Conservation (phyloP, 129 eudicot genomes). For the Ambrosia trifida region DNA sequence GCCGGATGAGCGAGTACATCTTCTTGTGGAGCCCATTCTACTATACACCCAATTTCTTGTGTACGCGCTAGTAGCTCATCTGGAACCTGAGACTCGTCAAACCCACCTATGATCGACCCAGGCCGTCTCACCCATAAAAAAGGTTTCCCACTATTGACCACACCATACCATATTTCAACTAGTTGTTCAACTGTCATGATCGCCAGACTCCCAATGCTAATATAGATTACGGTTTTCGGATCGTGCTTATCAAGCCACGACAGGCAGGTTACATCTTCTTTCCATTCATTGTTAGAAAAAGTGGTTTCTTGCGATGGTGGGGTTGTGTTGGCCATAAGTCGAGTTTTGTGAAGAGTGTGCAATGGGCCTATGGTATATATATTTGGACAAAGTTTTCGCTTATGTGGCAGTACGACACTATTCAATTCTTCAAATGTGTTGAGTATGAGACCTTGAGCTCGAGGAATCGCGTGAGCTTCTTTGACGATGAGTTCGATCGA, state of each 20-base stretch:
- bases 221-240: slow-evolving; percentile 31
- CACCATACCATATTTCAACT: slow-evolving; percentile 58
- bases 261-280: slow-evolving; percentile 51
- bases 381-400: slow-evolving; percentile 35
- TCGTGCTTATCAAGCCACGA: slow-evolving; percentile 42
- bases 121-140: slow-evolving; percentile 58
- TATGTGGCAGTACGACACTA: slow-evolving; percentile 23
- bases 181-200: slow-evolving; percentile 37
- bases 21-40: slow-evolving; percentile 67
- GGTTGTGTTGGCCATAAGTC: background rate
- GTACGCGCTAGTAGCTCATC: slow-evolving; percentile 36
- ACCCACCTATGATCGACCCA: slow-evolving; percentile 29
- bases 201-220: slow-evolving; percentile 43
- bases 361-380: slow-evolving; percentile 42
- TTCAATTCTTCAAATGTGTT: slow-evolving; percentile 43
- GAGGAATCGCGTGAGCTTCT: slow-evolving; percentile 34
- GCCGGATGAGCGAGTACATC: slow-evolving; percentile 58
- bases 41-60: slow-evolving; percentile 49
- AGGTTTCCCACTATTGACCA: slow-evolving; percentile 38
- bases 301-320: background rate
- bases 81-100: slow-evolving; percentile 25
- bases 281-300: slow-evolving; percentile 38
- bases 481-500: slow-evolving; percentile 12
- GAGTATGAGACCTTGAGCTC: slow-evolving; percentile 43
- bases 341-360: slow-evolving; percentile 32